Evolutionary conservation across 208 protist genomes (phyloP).

Genomic region (Tritrichomonas musculus): DNA sequence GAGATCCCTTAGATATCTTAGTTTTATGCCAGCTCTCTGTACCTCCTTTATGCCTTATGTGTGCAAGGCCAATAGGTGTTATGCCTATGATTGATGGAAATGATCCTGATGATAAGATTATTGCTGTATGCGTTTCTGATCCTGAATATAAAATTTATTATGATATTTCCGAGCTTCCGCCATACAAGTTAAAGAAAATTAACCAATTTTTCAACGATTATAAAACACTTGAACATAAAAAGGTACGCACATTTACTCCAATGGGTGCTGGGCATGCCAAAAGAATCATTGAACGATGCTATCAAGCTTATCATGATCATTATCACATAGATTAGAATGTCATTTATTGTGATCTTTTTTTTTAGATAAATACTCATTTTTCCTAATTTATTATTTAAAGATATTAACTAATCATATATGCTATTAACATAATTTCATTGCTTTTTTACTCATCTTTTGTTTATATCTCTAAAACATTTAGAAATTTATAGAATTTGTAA

Average conservation of each 20-base stretch:
- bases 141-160: background rate
- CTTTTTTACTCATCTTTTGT: too few species aligned
- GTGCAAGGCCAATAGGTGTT: background rate
- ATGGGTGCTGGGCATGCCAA: background rate
- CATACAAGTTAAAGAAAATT: background rate
- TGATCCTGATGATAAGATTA: constrained; percentile 10
- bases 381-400: too few species aligned
- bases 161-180: background rate
- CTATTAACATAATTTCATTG: too few species aligned
- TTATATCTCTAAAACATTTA: too few species aligned
- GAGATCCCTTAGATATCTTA: background rate
- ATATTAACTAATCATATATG: too few species aligned
- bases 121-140: background rate
- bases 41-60: background rate
- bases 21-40: constrained; percentile 5
- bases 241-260: background rate
- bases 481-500: too few species aligned
- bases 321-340: background rate
- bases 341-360: too few species aligned
- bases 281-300: background rate
- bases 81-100: constrained; percentile 1
- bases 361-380: too few species aligned
- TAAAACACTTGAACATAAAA: background rate
- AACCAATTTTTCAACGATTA: constrained; percentile 18
- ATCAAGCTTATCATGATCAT: background rate